phyloP scores from a whole-genome alignment of 768 basidiomycete species.

The Phallus indusiatus region DNA sequence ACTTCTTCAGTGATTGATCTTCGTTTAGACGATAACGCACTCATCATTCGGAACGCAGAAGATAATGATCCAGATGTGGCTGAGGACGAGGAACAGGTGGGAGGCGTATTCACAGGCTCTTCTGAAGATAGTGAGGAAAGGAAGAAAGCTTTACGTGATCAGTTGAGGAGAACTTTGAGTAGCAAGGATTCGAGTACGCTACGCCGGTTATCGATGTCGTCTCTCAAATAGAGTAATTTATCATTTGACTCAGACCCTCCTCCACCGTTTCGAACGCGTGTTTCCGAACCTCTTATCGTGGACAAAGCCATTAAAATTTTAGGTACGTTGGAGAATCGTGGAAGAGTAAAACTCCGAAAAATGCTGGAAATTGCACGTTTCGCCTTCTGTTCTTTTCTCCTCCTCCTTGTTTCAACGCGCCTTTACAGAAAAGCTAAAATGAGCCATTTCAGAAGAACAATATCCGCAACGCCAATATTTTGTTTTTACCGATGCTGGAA shows the following conservation, averaged over 20 bases:
- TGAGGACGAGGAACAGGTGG: conserved; percentile 46
- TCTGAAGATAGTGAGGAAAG: conserved; percentile 42
- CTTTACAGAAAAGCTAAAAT: conserved; percentile 1
- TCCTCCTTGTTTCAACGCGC: neutral
- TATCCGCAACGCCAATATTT: conserved; percentile 69
- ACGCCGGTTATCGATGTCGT: neutral
- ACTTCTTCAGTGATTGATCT: conserved; percentile 63
- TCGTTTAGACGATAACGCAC: conserved; percentile 47
- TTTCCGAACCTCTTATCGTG: neutral
- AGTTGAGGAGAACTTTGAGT: conserved; percentile 57
- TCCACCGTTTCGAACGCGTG: neutral
- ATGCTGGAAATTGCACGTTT: neutral
- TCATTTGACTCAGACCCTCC: neutral
- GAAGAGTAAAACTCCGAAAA: neutral
- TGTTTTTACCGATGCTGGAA: conserved; percentile 90
- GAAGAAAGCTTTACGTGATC: conserved; percentile 59
- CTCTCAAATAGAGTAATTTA: neutral
- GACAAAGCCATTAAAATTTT: neutral
- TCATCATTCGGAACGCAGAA: conserved; percentile 63
- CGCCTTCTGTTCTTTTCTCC: too few species aligned
- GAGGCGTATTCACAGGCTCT: conserved; percentile 34
- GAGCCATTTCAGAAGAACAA: conserved; percentile 1
- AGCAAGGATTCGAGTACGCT: conserved; percentile 42
- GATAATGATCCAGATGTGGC: conserved; percentile 31
- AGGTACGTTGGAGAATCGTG: neutral